Percentiles rank a stretch among this genome's conserved stretches.
Conservation (phyloP, 1,284 basidiomycete genomes). For the Trichosporon sp. region DNA sequence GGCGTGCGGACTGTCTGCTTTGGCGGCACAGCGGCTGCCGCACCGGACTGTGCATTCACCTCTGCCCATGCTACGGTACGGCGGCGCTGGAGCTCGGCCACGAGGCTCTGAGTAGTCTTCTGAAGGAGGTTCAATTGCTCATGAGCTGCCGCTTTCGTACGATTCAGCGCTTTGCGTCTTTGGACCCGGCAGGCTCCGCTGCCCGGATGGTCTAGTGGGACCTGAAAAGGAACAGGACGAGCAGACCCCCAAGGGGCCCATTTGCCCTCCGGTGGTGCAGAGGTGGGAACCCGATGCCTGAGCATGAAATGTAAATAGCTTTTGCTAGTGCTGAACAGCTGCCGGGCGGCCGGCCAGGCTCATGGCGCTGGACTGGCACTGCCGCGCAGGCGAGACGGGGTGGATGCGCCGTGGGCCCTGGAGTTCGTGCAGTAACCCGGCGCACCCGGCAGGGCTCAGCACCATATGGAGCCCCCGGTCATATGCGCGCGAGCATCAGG, state of each 20-base stretch:
- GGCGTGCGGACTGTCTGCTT: neutral
- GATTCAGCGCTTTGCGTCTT: neutral
- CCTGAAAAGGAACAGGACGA: neutral
- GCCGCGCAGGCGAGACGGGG: neutral
- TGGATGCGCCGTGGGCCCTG: conserved; percentile 1
- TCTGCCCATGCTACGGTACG: neutral
- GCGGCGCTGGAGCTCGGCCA: neutral
- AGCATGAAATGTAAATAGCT: neutral
- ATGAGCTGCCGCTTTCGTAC: neutral
- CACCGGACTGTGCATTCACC: neutral
- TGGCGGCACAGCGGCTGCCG: too few species aligned
- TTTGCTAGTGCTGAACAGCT: neutral
- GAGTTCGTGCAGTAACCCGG: neutral
- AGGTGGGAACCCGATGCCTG: too few species aligned
- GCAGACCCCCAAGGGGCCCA: neutral
- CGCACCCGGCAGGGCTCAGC: neutral
- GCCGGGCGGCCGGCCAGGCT: too few species aligned
- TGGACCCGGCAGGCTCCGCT: too few species aligned
- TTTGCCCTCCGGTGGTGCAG: neutral
- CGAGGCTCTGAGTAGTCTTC: neutral
- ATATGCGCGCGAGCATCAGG: neutral
- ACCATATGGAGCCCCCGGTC: neutral
- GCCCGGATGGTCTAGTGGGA: neutral
- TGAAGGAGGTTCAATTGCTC: neutral
- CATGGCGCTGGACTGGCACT: neutral